Evolutionary conservation across 805 yeast species (phyloP), one percentile per base, ranked within the genome.

Genomic region (Suhomyces pyralidae): DNA sequence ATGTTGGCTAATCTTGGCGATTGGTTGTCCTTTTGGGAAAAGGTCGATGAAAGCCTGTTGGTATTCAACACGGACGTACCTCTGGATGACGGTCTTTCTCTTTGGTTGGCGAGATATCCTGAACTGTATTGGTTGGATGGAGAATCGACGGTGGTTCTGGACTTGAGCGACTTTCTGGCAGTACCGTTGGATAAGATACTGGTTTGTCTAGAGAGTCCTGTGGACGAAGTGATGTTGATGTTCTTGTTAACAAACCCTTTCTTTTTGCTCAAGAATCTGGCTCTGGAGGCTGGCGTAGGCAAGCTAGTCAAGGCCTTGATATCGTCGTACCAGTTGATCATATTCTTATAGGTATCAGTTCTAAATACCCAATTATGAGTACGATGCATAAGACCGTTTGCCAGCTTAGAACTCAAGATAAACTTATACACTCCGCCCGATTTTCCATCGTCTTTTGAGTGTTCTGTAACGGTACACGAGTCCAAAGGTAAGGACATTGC

Each of bases 291-390:
- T 2, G 90, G 83, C n/a, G 81, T 80, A 19, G 85, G 74, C 53
- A 87, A 74, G 14, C 78, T 69, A 2, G 94, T 86, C 59, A 91
- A 75, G 46, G 75, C 76, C 65, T 85, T 84, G 58, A 93, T 77
- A 63, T 88, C 96, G 58, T 81, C 81, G 68, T 81, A 89, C 99
- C 99, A 93, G 40, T 77, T 79, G 66, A 86, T 82, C 93, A 91
- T 89, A 30, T 80, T 69, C 42, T 85, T 87, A 61, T 87, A 88
- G 47, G 87, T 81, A 62, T 88, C 94, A n/a, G 96, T 86, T 58
- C 96, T 80, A 74, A 93, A 92, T n/a, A 92, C 94, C 90, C 94
- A 90, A 62, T 90, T 91, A 71, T 92, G 97, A 43, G 90, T 89
- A 62, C 90, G 79, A 56, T 84, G 86, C 56, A 90, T 78, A 54